phyloP scores from a whole-genome alignment of 768 basidiomycete species.

The Gautieria morchelliformis region DNA sequence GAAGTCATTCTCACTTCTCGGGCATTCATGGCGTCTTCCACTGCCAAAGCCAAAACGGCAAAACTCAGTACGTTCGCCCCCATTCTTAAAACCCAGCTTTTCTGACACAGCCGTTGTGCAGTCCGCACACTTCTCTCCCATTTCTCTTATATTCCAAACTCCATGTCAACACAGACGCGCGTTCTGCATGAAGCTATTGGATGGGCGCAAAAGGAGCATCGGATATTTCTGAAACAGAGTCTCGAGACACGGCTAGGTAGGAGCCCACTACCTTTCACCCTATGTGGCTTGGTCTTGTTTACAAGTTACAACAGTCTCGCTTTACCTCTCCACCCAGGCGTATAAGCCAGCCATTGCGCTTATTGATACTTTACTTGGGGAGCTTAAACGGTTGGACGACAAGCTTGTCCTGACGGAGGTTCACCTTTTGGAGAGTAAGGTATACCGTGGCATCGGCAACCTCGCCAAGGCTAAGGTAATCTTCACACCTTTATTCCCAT shows the following conservation, averaged over 20 bases:
- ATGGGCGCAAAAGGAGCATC: constrained; percentile 87
- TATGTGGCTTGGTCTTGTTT: no score
- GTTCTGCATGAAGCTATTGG: constrained; percentile 86
- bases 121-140: constrained; percentile 91
- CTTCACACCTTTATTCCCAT: not conserved
- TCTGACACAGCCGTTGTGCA: constrained; percentile 20
- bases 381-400: constrained; percentile 89
- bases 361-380: constrained; percentile 82
- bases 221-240: constrained; percentile 92
- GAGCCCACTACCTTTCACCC: no score
- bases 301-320: constrained; percentile 3
- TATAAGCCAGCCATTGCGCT: constrained; percentile 71
- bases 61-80: constrained; percentile 64
- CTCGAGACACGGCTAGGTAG: constrained; percentile 79
- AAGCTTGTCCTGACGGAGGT: constrained; percentile 98
- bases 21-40: constrained; percentile 76
- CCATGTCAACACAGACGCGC: constrained; percentile 65
- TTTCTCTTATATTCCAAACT: constrained; percentile 71
- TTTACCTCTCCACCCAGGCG: constrained; percentile 34
- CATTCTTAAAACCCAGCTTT: not conserved
- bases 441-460: constrained; percentile 85
- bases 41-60: constrained; percentile 94
- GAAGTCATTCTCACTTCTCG: constrained; percentile 78
- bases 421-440: constrained; percentile 85
- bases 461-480: constrained; percentile 80